Evolutionary conservation across 2,329 filamentous ascomycete genomes (phyloP), one percentile per base, ranked within the genome.

Genomic region (Lanzia echinophila): DNA sequence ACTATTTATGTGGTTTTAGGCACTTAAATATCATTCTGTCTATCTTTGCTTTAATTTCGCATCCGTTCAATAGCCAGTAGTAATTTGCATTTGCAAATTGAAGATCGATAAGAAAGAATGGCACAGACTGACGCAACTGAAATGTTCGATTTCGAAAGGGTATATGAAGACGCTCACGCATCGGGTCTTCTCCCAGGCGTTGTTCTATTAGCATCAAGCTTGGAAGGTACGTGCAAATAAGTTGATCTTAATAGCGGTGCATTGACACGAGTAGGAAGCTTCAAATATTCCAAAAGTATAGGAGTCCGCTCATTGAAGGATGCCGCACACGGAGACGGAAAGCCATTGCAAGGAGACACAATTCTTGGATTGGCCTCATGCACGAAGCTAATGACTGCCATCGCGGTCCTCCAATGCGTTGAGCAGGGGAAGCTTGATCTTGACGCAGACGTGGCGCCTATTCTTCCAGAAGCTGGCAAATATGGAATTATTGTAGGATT

Each of bases 351-450:
- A 0, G 67, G 81, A 0, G 81, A 87, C 39, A 81, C 72, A 5
- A 70, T 81, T 0, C 87, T 83, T 62, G 81, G 76, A 76, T 70
- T 82, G 3, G 79, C 79, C 0, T 80, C 77, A 0, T 79, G 76
- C 61, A 80, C 79, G 13, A 82, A 83, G 67, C 71, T 81, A 65
- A 65, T 81, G 5, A 69, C 72, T 0, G 74, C 71, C 0, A 63
- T 81, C 10, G 76, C 78, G 0, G 74, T 70, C 31, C 76, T 83
- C 75, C 79, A 82, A 63, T 72, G 79, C 0, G 78, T 82, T 1
- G 79, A 82, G 61, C 67, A 72, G 48, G 77, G 76, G 0, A 57
- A 64, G 7, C 58, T 82, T 19, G 67, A 60, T 1, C 67, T 82
- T 0, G 79, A 82, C 50, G 74, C 79, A 10, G 62, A 65, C 47